These are phyloP conservation scores for Dentipellis fragilis DNA, from an alignment of 768 basidiomycete genomes.

Conservation along the genomic window DNA sequence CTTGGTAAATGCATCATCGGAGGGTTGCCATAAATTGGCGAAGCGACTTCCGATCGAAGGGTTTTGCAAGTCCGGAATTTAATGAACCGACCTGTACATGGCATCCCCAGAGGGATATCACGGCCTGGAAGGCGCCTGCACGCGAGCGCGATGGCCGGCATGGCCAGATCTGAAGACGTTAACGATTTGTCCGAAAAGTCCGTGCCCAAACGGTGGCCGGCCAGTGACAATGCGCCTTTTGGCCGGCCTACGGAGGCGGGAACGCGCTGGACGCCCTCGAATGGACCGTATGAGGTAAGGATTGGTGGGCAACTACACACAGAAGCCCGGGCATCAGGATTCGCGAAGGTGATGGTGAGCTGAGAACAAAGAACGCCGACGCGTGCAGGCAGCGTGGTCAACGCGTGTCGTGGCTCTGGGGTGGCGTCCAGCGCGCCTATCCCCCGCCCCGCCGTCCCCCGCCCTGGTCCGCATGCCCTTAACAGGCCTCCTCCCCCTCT, in stretches of 20 bases:
- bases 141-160: neutral
- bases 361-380: neutral
- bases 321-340: neutral
- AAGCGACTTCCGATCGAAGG: constrained; percentile 6
- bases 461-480: neutral
- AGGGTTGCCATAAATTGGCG: neutral
- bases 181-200: constrained; percentile 3
- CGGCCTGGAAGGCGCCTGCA: neutral
- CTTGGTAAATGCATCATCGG: constrained; percentile 10
- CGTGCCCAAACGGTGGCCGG: neutral
- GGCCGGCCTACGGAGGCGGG: neutral
- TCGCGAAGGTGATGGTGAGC: neutral
- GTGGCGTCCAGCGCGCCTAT: neutral
- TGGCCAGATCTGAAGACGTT: neutral
- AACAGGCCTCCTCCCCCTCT: neutral
- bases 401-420: neutral
- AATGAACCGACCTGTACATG: neutral
- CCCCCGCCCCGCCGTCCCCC: neutral
- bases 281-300: neutral
- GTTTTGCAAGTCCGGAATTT: neutral
- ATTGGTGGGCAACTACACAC: neutral
- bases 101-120: neutral
- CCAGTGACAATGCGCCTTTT: neutral
- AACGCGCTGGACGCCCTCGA: neutral
- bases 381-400: neutral